Conservation (phyloP, 2,329 filamentous ascomycete species). For the Myriangium duriaei region DNA sequence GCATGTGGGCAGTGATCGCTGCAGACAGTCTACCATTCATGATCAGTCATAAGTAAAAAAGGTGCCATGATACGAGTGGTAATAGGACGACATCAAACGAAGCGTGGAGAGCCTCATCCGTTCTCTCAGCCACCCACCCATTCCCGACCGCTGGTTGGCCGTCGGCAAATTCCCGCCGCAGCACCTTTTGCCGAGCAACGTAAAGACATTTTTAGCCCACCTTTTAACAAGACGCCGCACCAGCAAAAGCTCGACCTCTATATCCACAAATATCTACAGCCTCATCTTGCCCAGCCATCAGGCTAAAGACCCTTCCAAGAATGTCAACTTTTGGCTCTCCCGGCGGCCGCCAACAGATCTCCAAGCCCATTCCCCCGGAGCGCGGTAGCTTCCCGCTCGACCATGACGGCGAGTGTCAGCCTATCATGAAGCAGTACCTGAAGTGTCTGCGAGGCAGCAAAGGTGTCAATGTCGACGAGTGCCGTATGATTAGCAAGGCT, state of each 20-base stretch:
- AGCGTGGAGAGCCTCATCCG: too few species aligned
- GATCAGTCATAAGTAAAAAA: too few species aligned
- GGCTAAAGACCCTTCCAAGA: background rate
- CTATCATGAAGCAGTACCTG: conserved; percentile 74
- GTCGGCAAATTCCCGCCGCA: too few species aligned
- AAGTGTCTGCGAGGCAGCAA: conserved; percentile 72
- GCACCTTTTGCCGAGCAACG: too few species aligned
- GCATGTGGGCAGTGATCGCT: too few species aligned
- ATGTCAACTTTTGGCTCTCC: conserved; percentile 52
- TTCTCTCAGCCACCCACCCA: too few species aligned
- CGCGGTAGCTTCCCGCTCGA: conserved; percentile 93
- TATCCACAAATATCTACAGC: background rate
- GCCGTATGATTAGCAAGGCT: conserved; percentile 71
- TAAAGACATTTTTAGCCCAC: background rate
- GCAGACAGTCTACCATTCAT: too few species aligned
- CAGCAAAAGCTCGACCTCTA: background rate
- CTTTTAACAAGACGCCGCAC: background rate
- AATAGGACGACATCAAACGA: too few species aligned
- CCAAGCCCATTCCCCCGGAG: conserved; percentile 67
- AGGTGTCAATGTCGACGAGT: conserved; percentile 77
- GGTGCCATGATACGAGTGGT: too few species aligned
- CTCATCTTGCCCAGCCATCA: background rate
- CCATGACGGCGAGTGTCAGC: conserved; percentile 91
- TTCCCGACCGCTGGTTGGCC: too few species aligned
- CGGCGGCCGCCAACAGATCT: conserved; percentile 49